These are phyloP conservation scores for Leavenworthia alabamica DNA, from an alignment of 345 rosid genomes.

Conservation along the genomic window DNA sequence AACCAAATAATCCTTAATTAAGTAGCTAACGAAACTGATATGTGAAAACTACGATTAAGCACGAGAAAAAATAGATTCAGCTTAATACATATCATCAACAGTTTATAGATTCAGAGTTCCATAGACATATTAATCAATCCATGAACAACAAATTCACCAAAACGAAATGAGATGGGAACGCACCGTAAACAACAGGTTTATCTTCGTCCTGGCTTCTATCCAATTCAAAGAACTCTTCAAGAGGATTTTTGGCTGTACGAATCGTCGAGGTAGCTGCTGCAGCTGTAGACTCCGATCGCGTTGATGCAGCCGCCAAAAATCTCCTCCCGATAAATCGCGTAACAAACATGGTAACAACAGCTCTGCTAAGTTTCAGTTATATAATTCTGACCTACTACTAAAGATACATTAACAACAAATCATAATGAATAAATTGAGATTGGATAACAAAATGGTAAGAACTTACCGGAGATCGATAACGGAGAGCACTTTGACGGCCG, in stretches of 20 bases:
- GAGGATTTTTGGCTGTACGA: conserved; percentile 46
- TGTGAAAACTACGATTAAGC: too few species aligned
- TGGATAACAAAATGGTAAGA: background rate
- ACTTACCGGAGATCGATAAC: conserved; percentile 10
- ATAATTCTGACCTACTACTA: background rate
- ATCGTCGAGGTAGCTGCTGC: conserved; percentile 45
- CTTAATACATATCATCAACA: too few species aligned
- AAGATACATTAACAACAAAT: too few species aligned
- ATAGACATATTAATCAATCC: background rate
- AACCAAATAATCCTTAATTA: too few species aligned
- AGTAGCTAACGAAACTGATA: too few species aligned
- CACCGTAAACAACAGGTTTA: conserved; percentile 72
- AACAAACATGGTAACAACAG: conserved; percentile 42
- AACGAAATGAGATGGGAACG: background rate
- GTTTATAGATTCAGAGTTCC: background rate
- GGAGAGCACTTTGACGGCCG: background rate
- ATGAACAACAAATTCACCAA: background rate
- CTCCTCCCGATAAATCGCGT: conserved; percentile 60
- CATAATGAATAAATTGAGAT: background rate
- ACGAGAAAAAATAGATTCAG: too few species aligned
- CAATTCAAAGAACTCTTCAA: conserved; percentile 75
- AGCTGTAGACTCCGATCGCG: conserved; percentile 50
- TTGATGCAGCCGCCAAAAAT: conserved; percentile 46
- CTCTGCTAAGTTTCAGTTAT: background rate
- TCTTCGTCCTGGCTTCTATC: conserved; percentile 65